Base-by-base conservation (phyloP, 495 filamentous ascomycete genomes). In the Podospora pseudopauciseta region DNA sequence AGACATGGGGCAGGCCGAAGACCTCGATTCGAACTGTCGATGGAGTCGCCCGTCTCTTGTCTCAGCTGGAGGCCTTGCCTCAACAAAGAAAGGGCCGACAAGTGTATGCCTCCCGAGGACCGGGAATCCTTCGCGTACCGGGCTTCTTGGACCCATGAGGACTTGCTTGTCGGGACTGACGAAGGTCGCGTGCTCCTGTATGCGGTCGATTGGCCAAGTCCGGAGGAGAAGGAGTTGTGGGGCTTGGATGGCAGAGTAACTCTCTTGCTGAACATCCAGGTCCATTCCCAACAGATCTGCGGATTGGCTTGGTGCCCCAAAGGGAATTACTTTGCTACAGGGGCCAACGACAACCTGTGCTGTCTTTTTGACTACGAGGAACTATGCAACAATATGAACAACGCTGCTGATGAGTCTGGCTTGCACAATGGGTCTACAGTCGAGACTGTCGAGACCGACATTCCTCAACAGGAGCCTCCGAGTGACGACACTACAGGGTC, bases 221-320 rank as follows among this genome's bases (percentile, higher is more conserved):
- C 78, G 55, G 85, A 49, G 80, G 82, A 83, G 86, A 71, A 81
- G 83, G n/a, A 74, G 80, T 67, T 79, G 82, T 44, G 74, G 81
- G 64, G 86, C 85, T 67, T 95, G 92, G 92, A 83, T 34, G 92
- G 94, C 16, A 80, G 87, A 11, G 89, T 97, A 84, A 91, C 85
- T 2, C 79, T 97, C 27, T 77, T 96, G 54, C 90, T 89, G 15
- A 88, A 89, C 69, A 90, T 98, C 65, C 82, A 82, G 5, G 87
- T 92, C 2, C 96, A 99, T 79, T 86, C 82, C 7, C 93, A 97
- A 76, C 94, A 97, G 73, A 88, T 99, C 26, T 99, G 95, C 76
- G 94, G 95, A 4, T 82, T 99, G 15, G 84, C 92, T 1, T 99
- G 95, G 93, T 96, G 92, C 2, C 81, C 80, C 30, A 87, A 92